Evolutionary conservation across 768 basidiomycete genomes (phyloP), one percentile per base, ranked within the genome.

Genomic region (Phanerodontia chrysosporium): DNA sequence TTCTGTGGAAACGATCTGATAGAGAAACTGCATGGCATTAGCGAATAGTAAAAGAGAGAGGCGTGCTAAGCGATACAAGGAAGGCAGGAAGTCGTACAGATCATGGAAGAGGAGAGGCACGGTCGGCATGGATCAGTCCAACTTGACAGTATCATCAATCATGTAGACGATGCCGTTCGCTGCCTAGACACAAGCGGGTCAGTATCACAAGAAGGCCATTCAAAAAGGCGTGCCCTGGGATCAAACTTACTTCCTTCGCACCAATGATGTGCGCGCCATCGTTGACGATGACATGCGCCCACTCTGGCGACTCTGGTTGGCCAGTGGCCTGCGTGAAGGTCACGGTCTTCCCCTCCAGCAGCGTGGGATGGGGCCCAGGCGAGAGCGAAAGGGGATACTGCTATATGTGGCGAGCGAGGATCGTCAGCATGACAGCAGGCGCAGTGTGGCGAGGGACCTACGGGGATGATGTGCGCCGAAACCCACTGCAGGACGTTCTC

Each of bases 401-500:
- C 82, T 83, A 59, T 5, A 51, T 52, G 10, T 10, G 52, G 52
- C n/a, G 21, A 13, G 52, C 35, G 52, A 39, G 52, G 52, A 53
- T 53, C 36, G 14, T 35, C 12, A 48, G 32, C 46, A 14, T 44
- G 49, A 52, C 22, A n/a, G n/a, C 21, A 32, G 22, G 36, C 22
- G 46, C 39, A 42, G 39, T 54, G 45, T 55, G 29, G 42, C 14
- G 29, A 36, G 28, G n/a, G 9, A 71, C 79, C 62, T 68, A 94
- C 93, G 5, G 92, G 89, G 55, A 96, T 81, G 59, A 95, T 84
- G 66, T 95, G 94, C 2, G 87, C 87, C 1, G 85, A 83, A 0
- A 95, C 79, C 90, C 93, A 96, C 52, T 78, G 78, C 64, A 86
- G 81, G 13, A 95, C 88, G 64, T 93, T 90, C 64, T 72, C 73